Conservation (phyloP, 352 stramenopile genomes). For the Plasmopara muralis region DNA sequence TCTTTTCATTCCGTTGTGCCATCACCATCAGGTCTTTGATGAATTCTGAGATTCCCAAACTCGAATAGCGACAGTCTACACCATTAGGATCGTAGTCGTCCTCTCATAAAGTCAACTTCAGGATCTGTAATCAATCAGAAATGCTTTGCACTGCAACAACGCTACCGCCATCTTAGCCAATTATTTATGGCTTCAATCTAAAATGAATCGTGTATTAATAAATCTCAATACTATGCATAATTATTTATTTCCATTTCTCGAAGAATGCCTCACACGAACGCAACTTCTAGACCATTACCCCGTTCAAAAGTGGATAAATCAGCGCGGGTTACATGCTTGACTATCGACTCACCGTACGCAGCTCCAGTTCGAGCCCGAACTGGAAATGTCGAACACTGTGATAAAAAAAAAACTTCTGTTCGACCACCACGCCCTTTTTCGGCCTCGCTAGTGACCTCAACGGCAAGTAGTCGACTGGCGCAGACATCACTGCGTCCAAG, state of each 20-base stretch:
- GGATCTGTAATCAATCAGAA: too few relatives aligned
- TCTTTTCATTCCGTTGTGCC: too few relatives aligned
- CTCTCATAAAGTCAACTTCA: too few relatives aligned
- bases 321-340: constrained; percentile 13
- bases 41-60: too few relatives aligned
- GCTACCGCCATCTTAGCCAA: constrained; percentile 39
- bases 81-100: too few relatives aligned
- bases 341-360: constrained; percentile 19
- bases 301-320: constrained; percentile 19
- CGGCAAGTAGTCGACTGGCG: constrained; percentile 16
- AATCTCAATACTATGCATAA: constrained; percentile 8
- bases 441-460: constrained; percentile 23
- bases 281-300: constrained; percentile 14
- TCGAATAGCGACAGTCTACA: too few relatives aligned
- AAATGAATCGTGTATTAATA: constrained; percentile 6
- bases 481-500: constrained; percentile 9
- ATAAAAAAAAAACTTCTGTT: background rate
- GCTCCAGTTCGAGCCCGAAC: constrained; percentile 6
- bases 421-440: constrained; percentile 35
- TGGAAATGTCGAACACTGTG: background rate
- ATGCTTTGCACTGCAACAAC: constrained; percentile 61
- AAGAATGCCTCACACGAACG: constrained; percentile 4
- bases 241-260: constrained; percentile 4
- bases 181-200: constrained; percentile 13
- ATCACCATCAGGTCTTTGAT: too few relatives aligned